Percentiles rank a stretch among this genome's conserved stretches.
Evolutionary conservation across 345 rosid species (phyloP).

Genomic region (Hibiscus mutabilis): DNA sequence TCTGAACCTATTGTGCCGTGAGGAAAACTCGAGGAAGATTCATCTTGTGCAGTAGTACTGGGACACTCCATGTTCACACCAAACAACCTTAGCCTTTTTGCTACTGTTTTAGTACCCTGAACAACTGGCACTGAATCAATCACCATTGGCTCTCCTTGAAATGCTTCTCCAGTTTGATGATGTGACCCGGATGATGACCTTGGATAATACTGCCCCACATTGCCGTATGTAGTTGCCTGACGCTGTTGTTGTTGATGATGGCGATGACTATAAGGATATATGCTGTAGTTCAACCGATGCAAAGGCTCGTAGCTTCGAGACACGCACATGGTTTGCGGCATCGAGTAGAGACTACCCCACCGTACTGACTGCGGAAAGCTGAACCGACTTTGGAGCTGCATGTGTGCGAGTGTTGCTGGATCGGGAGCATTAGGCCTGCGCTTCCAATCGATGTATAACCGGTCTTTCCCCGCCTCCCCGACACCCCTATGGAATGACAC

Average conservation of each 20-base stretch:
- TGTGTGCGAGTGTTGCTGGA: constrained; percentile 29
- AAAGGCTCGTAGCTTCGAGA: constrained; percentile 26
- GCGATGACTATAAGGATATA: constrained; percentile 25
- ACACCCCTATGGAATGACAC: constrained; percentile 80
- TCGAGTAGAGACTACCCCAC: constrained; percentile 55
- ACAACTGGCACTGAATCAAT: constrained; percentile 50
- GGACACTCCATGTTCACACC: constrained; percentile 65
- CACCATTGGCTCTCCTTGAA: constrained; percentile 33
- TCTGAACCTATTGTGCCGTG: constrained; percentile 31
- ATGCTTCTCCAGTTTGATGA: constrained; percentile 24
- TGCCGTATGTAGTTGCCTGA: constrained; percentile 25
- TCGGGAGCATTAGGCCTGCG: constrained; percentile 50
- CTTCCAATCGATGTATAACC: constrained; percentile 81
- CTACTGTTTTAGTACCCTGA: constrained; percentile 20
- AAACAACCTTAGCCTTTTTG: constrained; percentile 52
- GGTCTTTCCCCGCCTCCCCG: constrained; percentile 51
- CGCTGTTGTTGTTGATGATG: constrained; percentile 12
- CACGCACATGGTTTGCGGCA: constrained; percentile 31
- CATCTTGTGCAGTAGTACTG: constrained; percentile 25
- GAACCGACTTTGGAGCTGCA: constrained; percentile 37
- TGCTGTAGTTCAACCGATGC: constrained; percentile 30
- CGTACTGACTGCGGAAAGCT: constrained; percentile 35
- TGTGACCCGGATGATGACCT: constrained; percentile 32
- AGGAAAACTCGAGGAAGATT: constrained; percentile 29
- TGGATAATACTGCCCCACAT: constrained; percentile 31